Conservation (phyloP, 306 rosid genomes). For the Neltuma alba region DNA sequence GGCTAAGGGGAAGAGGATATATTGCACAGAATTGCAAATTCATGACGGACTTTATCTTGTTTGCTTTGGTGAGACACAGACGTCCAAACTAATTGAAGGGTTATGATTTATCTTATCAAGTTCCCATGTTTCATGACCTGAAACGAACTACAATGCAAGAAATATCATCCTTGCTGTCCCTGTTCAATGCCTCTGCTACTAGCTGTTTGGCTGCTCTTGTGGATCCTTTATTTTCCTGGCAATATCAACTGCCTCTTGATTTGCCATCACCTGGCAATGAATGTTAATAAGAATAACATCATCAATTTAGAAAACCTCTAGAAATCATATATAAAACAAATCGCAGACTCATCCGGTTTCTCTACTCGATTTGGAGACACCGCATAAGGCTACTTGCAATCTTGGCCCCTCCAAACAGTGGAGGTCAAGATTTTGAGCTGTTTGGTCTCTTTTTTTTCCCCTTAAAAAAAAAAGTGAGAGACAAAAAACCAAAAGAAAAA, state of each 20-base stretch:
- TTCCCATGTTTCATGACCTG: constrained; percentile 51
- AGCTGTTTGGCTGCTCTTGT: constrained; percentile 71
- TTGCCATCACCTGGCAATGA: constrained; percentile 72
- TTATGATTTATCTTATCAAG: not conserved
- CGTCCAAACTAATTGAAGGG: constrained; percentile 31
- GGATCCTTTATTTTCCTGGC: constrained; percentile 72
- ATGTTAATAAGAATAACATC: not conserved
- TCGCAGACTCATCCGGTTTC: not conserved
- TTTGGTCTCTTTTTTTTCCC: not conserved
- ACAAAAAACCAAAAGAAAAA: too few species aligned
- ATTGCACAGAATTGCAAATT: constrained; percentile 43
- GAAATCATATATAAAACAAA: not conserved
- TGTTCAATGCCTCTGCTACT: constrained; percentile 67
- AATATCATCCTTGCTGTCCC: constrained; percentile 87
- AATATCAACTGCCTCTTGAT: constrained; percentile 86
- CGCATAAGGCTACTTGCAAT: too few species aligned
- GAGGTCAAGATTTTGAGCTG: not conserved
- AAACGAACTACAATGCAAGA: constrained; percentile 86
- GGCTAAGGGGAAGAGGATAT: constrained; percentile 22
- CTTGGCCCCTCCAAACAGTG: not conserved
- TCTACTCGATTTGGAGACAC: not conserved
- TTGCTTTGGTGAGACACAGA: constrained; percentile 13
- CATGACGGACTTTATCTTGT: constrained; percentile 14
- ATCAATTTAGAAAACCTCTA: not conserved
- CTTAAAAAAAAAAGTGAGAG: too few species aligned